phyloP scores from a whole-genome alignment of 1,284 basidiomycete species.

The Gomphus bonarii region DNA sequence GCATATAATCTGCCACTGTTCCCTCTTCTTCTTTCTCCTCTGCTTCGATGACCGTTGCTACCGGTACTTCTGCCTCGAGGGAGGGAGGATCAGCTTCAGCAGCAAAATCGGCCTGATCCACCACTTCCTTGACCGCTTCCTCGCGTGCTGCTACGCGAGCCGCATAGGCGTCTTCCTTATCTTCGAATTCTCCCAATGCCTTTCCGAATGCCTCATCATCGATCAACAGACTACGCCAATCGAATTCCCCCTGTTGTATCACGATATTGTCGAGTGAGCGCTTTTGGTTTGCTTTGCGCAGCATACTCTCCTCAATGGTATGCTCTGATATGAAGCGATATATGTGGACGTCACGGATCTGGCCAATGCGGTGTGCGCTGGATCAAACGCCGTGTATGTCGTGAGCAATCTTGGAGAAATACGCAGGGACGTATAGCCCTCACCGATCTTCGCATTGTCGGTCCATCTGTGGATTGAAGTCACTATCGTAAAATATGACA shows the following conservation, averaged over 20 bases:
- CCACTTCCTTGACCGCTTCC: constrained; percentile 56
- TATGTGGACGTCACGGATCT: constrained; percentile 95
- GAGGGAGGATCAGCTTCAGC: constrained; percentile 24
- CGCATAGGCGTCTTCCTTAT: constrained; percentile 77
- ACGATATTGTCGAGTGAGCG: constrained; percentile 85
- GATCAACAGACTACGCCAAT: constrained; percentile 82
- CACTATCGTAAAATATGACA: constrained; percentile 93
- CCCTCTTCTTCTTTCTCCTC: constrained; percentile 51
- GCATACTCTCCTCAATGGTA: constrained; percentile 95
- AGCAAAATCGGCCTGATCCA: constrained; percentile 69
- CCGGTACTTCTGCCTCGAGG: constrained; percentile 18
- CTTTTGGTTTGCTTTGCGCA: constrained; percentile 95
- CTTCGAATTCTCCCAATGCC: constrained; percentile 81
- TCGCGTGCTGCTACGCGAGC: constrained; percentile 73
- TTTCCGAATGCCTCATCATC: constrained; percentile 45
- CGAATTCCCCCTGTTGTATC: constrained; percentile 91
- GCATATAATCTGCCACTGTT: constrained; percentile 81
- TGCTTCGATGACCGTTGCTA: constrained; percentile 21
- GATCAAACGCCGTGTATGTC: neutral
- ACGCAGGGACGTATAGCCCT: constrained; percentile 16
- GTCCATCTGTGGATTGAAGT: constrained; percentile 98
- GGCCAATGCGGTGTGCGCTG: constrained; percentile 89
- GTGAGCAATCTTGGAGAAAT: neutral
- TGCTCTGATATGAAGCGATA: constrained; percentile 90
- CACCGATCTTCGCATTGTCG: constrained; percentile 92